Base-by-base conservation (phyloP, 1,284 basidiomycete species). In the Meira miltonrushii region DNA sequence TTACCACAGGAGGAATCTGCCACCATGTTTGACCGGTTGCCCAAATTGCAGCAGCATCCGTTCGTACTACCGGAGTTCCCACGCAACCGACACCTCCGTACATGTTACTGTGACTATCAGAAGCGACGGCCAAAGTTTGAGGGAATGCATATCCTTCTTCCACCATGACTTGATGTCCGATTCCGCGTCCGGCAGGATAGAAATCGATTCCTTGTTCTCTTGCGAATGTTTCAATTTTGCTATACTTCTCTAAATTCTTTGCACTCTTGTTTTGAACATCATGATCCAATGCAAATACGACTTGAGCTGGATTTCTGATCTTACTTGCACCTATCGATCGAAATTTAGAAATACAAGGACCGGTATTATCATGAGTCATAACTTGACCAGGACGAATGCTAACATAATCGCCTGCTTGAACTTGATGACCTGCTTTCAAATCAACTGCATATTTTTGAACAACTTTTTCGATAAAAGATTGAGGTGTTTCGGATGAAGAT, bases 11-110 rank as follows among this genome's bases (percentile, higher is more conserved):
- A 6, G 94, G 94, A 25, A 99, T 89, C 81, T 98, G 94, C 95
- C 94, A 98, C 94, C 94, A 99, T 3, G 95, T 98, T 80, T 92
- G 92, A 44, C 94, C 92, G 0, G 95, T 98, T 2, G 95, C 92
- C 94, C 94, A 99, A 17, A 99, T 86, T 1, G 94, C 93, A 0
- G 91, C 91, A 17, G 90, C 90, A 68, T 93, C 91, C 19, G 80
- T 72, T 65, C 94, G 67, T 9, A 81, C 80, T 23, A 98, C 95
- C 1, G 94, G 92, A 0, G 94, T 99, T 8, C 94, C 94, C 6
- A 99, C 85, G 72, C 93, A 95, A 1, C 92, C 94, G 0, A 99
- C 90, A 54, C 94, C 94, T 33, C 94, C 94, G 75, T 99, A 99
- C 89, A 95, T 95, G 79, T 99, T 99, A 69, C 88, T 92, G 79